phyloP scores from a whole-genome alignment of 768 basidiomycete species.

The Mycena capillaripes region DNA sequence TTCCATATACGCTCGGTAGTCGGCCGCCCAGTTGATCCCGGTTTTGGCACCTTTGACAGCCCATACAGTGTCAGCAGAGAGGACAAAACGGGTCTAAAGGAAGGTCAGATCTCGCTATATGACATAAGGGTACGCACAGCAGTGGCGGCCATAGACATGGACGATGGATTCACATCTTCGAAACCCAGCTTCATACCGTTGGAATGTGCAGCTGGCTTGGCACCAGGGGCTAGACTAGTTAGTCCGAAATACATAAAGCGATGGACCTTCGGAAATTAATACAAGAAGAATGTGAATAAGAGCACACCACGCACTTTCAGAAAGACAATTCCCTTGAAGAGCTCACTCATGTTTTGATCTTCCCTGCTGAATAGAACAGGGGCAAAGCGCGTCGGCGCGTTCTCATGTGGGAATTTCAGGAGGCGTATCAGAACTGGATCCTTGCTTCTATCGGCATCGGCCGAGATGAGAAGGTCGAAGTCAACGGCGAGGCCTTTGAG shows the following conservation, averaged over 20 bases:
- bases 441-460: background rate
- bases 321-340: background rate
- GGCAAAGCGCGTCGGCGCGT: background rate
- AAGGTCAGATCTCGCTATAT: background rate
- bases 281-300: background rate
- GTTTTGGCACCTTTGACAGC: background rate
- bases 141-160: background rate
- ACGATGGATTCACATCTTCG: background rate
- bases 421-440: background rate
- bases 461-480: background rate
- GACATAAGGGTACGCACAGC: background rate
- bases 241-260: slow-evolving; percentile 8
- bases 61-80: slow-evolving; percentile 6
- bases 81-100: background rate
- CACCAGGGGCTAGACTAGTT: background rate
- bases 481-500: background rate
- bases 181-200: background rate
- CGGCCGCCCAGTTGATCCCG: background rate
- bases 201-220: background rate
- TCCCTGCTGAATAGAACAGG: background rate
- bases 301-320: background rate
- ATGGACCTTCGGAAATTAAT: background rate
- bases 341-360: background rate
- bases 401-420: background rate
- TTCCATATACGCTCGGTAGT: background rate